Conservation (phyloP, 768 basidiomycete species). For the Hygrophorus russula region DNA sequence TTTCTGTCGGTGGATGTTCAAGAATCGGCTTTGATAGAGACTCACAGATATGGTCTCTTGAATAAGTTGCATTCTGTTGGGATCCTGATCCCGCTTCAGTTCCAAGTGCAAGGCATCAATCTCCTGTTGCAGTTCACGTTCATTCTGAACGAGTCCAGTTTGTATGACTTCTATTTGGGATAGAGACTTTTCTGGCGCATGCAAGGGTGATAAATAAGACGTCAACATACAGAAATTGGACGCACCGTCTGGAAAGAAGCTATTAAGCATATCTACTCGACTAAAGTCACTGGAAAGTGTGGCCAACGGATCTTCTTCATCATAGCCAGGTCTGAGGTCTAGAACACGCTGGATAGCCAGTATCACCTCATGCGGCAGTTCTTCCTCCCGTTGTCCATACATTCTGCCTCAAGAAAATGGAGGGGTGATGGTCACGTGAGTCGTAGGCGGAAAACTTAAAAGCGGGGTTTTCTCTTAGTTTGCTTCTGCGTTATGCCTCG, state of each 20-base stretch:
- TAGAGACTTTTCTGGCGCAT: conserved; percentile 58
- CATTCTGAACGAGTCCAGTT: conserved; percentile 54
- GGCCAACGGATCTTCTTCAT: conserved; percentile 44
- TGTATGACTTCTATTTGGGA: conserved; percentile 63
- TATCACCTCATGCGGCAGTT: conserved; percentile 53
- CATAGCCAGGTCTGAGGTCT: conserved; percentile 32
- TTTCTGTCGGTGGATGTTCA: conserved; percentile 5
- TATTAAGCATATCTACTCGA: conserved; percentile 47
- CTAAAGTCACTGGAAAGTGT: conserved; percentile 46
- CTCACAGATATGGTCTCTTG: conserved; percentile 94
- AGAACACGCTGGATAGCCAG: conserved; percentile 63
- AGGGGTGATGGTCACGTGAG: too few relatives aligned
- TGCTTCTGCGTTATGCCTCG: too few relatives aligned
- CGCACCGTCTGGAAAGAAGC: conserved; percentile 72
- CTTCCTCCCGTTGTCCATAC: conserved; percentile 2
- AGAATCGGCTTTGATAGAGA: conserved; percentile 3
- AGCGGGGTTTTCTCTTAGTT: too few relatives aligned
- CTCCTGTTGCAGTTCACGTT: conserved; percentile 59
- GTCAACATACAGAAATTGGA: conserved; percentile 3
- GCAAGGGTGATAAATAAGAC: conserved; percentile 11
- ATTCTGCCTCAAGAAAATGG: background rate
- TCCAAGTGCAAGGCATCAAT: conserved; percentile 58
- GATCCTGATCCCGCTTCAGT: conserved; percentile 70
- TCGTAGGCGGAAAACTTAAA: too few relatives aligned
- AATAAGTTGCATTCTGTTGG: conserved; percentile 79